Conservation (phyloP, 2,329 filamentous ascomycete genomes). For the Botryotinia convoluta region DNA sequence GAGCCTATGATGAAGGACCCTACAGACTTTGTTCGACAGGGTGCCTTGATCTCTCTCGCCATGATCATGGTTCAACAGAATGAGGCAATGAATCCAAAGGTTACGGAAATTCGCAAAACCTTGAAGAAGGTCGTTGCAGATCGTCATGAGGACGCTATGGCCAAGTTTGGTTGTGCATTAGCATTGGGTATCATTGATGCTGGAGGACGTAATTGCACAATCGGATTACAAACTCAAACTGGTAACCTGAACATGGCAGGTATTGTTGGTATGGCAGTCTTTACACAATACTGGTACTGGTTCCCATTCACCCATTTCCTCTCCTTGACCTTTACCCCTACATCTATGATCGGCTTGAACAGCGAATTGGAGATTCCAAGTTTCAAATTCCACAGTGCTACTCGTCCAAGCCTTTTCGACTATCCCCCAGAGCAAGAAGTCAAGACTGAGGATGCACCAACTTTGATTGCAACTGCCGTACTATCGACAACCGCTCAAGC, state of each 20-base stretch:
- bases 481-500: constrained; percentile 96
- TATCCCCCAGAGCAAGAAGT: constrained; percentile 96
- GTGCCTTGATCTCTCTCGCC: constrained; percentile 85
- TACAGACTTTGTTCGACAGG: constrained; percentile 96
- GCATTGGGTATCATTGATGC: constrained; percentile 97
- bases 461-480: constrained; percentile 92
- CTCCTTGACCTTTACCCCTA: constrained; percentile 93
- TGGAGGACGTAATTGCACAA: constrained; percentile 96
- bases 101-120: constrained; percentile 83
- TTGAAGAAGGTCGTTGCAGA: constrained; percentile 92
- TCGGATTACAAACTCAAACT: constrained; percentile 94
- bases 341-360: constrained; percentile 91
- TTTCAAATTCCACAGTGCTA: constrained; percentile 95
- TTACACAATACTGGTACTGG: constrained; percentile 99
- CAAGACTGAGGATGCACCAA: constrained; percentile 89
- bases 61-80: constrained; percentile 99
- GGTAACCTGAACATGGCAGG: constrained; percentile 98
- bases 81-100: constrained; percentile 97
- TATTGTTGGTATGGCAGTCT: constrained; percentile 96
- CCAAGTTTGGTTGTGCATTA: constrained; percentile 93
- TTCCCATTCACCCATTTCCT: constrained; percentile 98
- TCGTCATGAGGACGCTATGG: constrained; percentile 98
- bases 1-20: constrained; percentile 99
- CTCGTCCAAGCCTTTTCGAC: constrained; percentile 91
- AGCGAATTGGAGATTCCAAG: constrained; percentile 89